Base-by-base conservation (phyloP, 768 basidiomycete species). In the Rhodocollybia butyracea region DNA sequence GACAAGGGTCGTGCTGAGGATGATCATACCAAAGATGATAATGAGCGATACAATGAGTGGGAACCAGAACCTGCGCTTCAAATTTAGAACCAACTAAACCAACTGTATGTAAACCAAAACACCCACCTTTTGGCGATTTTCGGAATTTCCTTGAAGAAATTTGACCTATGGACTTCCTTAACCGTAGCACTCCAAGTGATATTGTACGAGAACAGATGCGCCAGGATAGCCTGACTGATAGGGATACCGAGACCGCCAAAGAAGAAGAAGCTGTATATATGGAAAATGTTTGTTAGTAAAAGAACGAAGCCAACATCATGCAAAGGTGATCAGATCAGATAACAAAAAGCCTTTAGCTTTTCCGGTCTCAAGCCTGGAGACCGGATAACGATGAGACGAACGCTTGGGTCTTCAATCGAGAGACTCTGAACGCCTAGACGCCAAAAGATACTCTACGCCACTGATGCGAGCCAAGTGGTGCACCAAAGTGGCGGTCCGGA, bases 121-220 rank as follows among this genome's bases (percentile, higher is more conserved):
- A 76, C 82, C 67, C 78, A 90, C 66, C 91, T 78, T 63, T 81
- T 84, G 22, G 83, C 72, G 64, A 95, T 92, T 61, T 86, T 85
- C 0, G 93, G 93, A 26, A 94, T 85, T 69, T 95, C 93, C 63
- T 88, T 85, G 77, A 91, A 93, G 73, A 95, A 94, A 67, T 94
- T 94, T 2, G 88, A 89, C 29, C 84, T 79, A 67, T 92, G 81
- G 21, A 94, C 89, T 63, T 91, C 90, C 71, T 95, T 94, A 70
- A 79, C 71, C 26, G 79, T 82, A n/a, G 80, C 79, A 4, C 77
- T 76, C 81, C 80, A 82, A 29, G 76, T 73, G 26, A 82, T 82
- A 57, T 82, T 76, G 66, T 79, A 78, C 42, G 79, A 81, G 61
- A 81, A 79, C 56, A 81, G 69, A 57, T 89, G 85, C 3, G 86